phyloP scores from a whole-genome alignment of 75 land plant species.

The Picea sitchensis region DNA sequence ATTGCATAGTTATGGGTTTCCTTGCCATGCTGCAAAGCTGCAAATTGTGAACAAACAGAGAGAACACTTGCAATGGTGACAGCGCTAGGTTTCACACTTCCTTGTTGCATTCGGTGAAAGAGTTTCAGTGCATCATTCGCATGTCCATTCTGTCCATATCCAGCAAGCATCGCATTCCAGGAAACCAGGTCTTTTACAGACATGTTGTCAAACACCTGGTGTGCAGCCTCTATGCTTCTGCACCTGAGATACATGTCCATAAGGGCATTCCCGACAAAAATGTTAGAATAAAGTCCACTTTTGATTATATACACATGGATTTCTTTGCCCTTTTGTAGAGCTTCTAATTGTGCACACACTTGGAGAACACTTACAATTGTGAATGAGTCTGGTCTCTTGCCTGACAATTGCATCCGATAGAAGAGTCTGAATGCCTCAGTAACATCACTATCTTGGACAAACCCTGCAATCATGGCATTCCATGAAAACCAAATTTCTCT shows the following conservation, averaged over 20 bases:
- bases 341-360: conserved; percentile 5
- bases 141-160: conserved; percentile 47
- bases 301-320: conserved; percentile 13
- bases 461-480: conserved; percentile 24
- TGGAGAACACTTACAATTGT: conserved; percentile 17
- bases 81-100: not conserved
- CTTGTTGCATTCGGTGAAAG: conserved; percentile 39
- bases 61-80: not conserved
- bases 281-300: conserved; percentile 9
- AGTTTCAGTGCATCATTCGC: conserved; percentile 44
- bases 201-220: conserved; percentile 43
- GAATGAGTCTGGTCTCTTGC: conserved; percentile 10
- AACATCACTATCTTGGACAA: conserved; percentile 3
- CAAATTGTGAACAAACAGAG: not conserved
- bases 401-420: conserved; percentile 16
- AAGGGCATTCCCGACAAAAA: conserved; percentile 7
- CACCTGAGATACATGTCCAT: conserved; percentile 36
- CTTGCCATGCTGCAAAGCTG: not conserved
- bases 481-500: conserved; percentile 17
- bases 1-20: not conserved
- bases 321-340: conserved; percentile 4
- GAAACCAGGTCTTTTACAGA: conserved; percentile 41
- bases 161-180: conserved; percentile 70
- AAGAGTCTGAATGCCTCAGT: conserved; percentile 15
- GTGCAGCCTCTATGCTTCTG: conserved; percentile 37